Evolutionary conservation across 2,329 filamentous ascomycete species (phyloP), one percentile per base, ranked within the genome.

Genomic region (Calonectria crousiana): DNA sequence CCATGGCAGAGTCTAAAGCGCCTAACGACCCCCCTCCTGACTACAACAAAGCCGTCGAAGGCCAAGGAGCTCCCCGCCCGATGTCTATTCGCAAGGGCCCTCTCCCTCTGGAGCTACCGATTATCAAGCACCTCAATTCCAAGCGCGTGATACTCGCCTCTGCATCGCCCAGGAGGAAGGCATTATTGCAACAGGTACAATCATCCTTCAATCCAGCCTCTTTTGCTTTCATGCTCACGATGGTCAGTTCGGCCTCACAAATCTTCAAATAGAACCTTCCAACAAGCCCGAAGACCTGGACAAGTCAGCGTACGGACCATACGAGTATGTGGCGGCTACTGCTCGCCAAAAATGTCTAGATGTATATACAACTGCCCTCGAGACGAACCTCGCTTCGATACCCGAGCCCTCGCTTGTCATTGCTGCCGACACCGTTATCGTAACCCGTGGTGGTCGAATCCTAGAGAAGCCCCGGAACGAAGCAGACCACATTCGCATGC

Each of bases 61-160:
- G 87, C 62, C 87, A 88, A 67, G 78, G 77, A 44, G 69, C 69
- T 16, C 72, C 81, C 47, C 82, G 79, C 16, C 81, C 77, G 49
- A 81, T 73, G 64, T 85, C 86, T n/a, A 78, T 85, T 66, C 86
- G 85, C 68, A 87, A 87, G 69, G 88, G 88, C 18, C 91, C 92
- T 10, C 88, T 91, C 53, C 94, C 94, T 1, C 91, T 98, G 75
- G 90, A 95, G 75, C 89, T 98, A 23, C 96, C 96, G 20, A 93
- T 95, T 71, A 88, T 99, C 73, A 91, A 91, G 80, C 89, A 93
- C 81, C 91, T 99, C 77, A 92, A 94, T 81, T 90, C 90, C 69
- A 95, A 94, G 84, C 90, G 96, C 77, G 92, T 98, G 8, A 94
- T 99, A 78, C 93, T 99, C 34, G 97, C 97, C 67, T 98, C 96